phyloP scores from a whole-genome alignment of 441 rosid species.

The Erodium moschatum region DNA sequence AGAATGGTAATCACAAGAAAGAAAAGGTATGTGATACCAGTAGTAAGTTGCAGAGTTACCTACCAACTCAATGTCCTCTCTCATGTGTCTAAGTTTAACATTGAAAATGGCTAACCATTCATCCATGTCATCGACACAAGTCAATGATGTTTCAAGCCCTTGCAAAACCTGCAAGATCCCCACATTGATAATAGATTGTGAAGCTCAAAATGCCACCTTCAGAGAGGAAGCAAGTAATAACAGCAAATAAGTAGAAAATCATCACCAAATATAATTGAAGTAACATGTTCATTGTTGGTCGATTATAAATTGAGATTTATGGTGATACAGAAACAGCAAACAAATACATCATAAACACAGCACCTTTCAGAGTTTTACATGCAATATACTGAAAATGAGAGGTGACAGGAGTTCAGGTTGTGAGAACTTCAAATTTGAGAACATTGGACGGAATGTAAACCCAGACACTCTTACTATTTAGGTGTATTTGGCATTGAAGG shows the following conservation, averaged over 20 bases:
- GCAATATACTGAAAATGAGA: not conserved
- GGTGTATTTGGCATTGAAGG: no score
- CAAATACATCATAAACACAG: not conserved
- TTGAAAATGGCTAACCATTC: conserved; percentile 97
- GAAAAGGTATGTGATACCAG: not conserved
- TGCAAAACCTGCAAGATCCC: conserved; percentile 57
- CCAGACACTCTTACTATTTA: not conserved
- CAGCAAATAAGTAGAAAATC: not conserved
- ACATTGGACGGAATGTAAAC: not conserved
- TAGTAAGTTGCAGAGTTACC: conserved; percentile 16
- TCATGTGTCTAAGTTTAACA: conserved; percentile 94
- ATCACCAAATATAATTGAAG: not conserved
- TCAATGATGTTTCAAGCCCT: conserved; percentile 91
- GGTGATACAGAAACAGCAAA: not conserved
- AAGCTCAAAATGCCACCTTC: conserved; percentile 2
- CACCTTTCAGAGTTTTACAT: not conserved
- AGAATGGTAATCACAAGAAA: not conserved
- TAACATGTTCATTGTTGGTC: not conserved
- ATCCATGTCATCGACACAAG: conserved; percentile 92
- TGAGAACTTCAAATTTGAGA: not conserved
- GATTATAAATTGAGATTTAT: not conserved
- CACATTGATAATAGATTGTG: conserved; percentile 15
- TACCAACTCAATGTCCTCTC: conserved; percentile 97
- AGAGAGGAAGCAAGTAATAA: not conserved
- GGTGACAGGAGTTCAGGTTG: not conserved